Conservation (phyloP, 1,139 yeast genomes). For the Kluyveromyces marxianus region DNA sequence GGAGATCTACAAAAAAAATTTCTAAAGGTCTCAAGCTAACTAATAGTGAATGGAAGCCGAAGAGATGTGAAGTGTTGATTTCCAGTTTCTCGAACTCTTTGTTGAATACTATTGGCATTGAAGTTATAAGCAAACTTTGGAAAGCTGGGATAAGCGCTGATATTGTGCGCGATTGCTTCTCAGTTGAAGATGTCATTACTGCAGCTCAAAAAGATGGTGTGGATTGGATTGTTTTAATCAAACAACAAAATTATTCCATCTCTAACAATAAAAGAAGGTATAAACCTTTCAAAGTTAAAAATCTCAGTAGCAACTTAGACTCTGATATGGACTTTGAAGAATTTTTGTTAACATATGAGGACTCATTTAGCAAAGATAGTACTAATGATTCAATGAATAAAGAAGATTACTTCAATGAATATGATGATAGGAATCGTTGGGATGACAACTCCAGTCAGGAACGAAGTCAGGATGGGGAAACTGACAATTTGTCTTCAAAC, state of each 20-base stretch:
- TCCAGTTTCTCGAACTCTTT: constrained; percentile 50
- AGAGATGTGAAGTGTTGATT: constrained; percentile 74
- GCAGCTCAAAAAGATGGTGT: constrained; percentile 64
- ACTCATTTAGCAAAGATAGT: constrained; percentile 30
- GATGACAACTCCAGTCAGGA: constrained; percentile 27
- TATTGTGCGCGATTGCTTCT: constrained; percentile 40
- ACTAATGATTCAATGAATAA: constrained; percentile 13
- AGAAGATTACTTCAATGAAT: constrained; percentile 18
- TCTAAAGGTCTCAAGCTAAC: constrained; percentile 32
- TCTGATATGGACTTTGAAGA: constrained; percentile 66
- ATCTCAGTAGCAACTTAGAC: constrained; percentile 53
- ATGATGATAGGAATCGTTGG: constrained; percentile 21
- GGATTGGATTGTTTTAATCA: constrained; percentile 66
- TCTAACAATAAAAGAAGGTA: constrained; percentile 41
- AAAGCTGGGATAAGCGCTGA: constrained; percentile 64
- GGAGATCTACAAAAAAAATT: constrained; percentile 31
- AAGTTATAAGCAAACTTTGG: constrained; percentile 63
- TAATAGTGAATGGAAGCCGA: constrained; percentile 38
- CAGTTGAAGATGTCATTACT: constrained; percentile 62
- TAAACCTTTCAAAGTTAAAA: constrained; percentile 69
- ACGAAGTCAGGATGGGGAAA: constrained; percentile 27
- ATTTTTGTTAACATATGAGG: constrained; percentile 42
- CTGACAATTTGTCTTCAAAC: constrained; percentile 20
- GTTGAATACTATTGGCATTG: constrained; percentile 53
- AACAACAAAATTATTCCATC: constrained; percentile 42